A percentile compares a stretch with the other conserved stretches of the same genome.
phyloP scores from a whole-genome alignment of 768 basidiomycete species.

The Collybiopsis confluens region DNA sequence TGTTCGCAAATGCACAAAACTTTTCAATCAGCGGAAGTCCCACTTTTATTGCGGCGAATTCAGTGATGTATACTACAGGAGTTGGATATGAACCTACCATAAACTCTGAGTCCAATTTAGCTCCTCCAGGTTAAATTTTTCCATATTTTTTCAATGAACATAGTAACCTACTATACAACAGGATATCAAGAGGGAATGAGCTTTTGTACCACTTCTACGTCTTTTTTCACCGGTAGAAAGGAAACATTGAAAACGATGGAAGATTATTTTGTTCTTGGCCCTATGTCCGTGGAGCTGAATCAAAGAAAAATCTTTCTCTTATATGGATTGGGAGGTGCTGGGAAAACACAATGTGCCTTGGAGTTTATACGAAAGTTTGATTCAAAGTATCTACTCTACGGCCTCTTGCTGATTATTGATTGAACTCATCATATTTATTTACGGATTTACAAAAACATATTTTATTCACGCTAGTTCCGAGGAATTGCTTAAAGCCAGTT shows the following conservation, averaged over 20 bases:
- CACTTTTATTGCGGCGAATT: too few relatives aligned
- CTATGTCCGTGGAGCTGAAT: not conserved
- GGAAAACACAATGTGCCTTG: constrained; percentile 1
- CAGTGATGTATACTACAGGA: too few relatives aligned
- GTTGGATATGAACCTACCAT: too few relatives aligned
- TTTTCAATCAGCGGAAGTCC: too few relatives aligned
- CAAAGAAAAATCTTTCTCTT: not conserved
- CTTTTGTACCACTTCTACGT: too few relatives aligned
- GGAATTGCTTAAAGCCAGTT: not conserved
- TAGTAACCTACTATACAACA: too few relatives aligned
- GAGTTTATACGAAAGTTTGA: not conserved
- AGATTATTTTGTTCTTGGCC: not conserved
- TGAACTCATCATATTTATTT: not conserved
- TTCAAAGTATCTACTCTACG: not conserved
- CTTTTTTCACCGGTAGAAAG: not conserved
- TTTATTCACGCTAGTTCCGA: not conserved
- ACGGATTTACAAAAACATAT: not conserved
- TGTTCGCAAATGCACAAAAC: too few relatives aligned
- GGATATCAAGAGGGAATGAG: too few relatives aligned
- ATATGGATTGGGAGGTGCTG: not conserved
- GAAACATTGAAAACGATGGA: not conserved
- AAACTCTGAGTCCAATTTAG: too few relatives aligned
- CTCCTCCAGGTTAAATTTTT: too few relatives aligned
- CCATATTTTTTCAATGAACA: too few relatives aligned
- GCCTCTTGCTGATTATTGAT: too few relatives aligned